Percentiles rank a stretch among this genome's conserved stretches.
These are phyloP conservation scores for Crucibulum laeve DNA, from an alignment of 768 basidiomycete genomes.

Conservation along the genomic window DNA sequence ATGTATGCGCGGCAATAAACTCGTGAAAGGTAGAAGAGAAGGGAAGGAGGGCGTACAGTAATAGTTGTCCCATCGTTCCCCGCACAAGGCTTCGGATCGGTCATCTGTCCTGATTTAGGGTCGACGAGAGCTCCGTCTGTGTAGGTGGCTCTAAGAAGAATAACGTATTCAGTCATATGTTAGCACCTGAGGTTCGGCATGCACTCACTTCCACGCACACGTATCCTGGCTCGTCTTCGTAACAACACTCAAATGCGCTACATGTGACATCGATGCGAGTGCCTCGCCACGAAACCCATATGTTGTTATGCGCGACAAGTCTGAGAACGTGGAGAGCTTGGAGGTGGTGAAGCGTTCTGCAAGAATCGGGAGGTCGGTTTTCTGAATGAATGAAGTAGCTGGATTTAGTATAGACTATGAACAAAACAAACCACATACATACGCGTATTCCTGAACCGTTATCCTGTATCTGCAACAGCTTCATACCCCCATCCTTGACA, in stretches of 20 bases:
- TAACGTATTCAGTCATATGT: slow-evolving; percentile 1
- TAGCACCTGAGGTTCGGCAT: not conserved
- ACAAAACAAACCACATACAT: slow-evolving; percentile 19
- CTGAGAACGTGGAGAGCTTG: slow-evolving; percentile 83
- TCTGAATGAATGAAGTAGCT: slow-evolving; percentile 38
- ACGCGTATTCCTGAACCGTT: slow-evolving; percentile 95
- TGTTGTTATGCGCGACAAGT: slow-evolving; percentile 77
- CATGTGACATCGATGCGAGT: slow-evolving; percentile 92
- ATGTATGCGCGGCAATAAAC: not conserved
- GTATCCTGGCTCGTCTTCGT: slow-evolving; percentile 82
- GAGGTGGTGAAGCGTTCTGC: slow-evolving; percentile 96
- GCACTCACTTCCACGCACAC: slow-evolving; percentile 90
- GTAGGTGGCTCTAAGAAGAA: slow-evolving; percentile 65
- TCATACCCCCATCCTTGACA: slow-evolving; percentile 94
- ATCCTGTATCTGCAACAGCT: slow-evolving; percentile 92
- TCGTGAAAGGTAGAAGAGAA: not conserved
- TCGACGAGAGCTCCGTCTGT: slow-evolving; percentile 71
- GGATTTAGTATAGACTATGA: not conserved
- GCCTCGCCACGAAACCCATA: slow-evolving; percentile 99
- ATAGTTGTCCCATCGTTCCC: slow-evolving; percentile 94
- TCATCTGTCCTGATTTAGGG: slow-evolving; percentile 61
- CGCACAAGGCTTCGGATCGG: slow-evolving; percentile 85
- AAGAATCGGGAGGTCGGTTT: slow-evolving; percentile 82
- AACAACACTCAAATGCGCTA: slow-evolving; percentile 82
- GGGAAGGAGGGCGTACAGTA: slow-evolving; percentile 46